Evolutionary conservation across 805 yeast genomes (phyloP).

Genomic region (Huiozyma sinensis): DNA sequence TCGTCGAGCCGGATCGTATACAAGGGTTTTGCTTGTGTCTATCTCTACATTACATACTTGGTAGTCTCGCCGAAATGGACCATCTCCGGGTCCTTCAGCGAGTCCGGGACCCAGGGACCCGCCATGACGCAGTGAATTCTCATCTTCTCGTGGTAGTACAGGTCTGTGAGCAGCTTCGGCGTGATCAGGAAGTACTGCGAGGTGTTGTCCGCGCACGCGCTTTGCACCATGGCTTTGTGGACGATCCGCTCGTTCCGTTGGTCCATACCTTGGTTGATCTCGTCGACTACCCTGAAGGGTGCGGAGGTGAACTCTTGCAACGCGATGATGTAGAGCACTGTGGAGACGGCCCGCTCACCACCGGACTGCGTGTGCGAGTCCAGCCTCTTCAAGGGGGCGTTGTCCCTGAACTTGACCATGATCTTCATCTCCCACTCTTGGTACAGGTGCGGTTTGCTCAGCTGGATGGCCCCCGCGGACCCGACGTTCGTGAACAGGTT

Average conservation of each 20-base stretch:
- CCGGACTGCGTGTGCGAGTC: constrained; percentile 93
- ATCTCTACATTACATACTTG: not conserved
- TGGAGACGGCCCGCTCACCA: constrained; percentile 94
- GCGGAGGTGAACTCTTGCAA: constrained; percentile 80
- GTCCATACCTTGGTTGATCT: constrained; percentile 98
- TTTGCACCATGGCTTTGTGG: constrained; percentile 73
- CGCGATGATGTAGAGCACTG: constrained; percentile 82
- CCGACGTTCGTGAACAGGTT: constrained; percentile 63
- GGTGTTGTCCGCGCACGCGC: constrained; percentile 53
- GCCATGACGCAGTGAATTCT: constrained; percentile 77
- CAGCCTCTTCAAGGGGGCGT: constrained; percentile 54
- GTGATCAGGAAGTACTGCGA: constrained; percentile 89
- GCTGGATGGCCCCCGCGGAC: constrained; percentile 70
- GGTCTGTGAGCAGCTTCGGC: constrained; percentile 73
- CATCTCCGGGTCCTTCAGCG: constrained; percentile 22
- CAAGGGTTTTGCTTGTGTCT: no score
- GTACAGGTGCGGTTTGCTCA: constrained; percentile 39
- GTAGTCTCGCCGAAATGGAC: constrained; percentile 30
- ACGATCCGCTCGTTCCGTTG: constrained; percentile 81
- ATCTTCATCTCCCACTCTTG: constrained; percentile 79
- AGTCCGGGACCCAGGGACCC: constrained; percentile 36
- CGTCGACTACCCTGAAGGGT: constrained; percentile 93
- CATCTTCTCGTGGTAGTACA: constrained; percentile 72
- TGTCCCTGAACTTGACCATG: constrained; percentile 74
- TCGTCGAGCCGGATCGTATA: no score